Evolutionary conservation across 495 filamentous ascomycete genomes (phyloP).

Genomic region (Aspergillus taichungensis): DNA sequence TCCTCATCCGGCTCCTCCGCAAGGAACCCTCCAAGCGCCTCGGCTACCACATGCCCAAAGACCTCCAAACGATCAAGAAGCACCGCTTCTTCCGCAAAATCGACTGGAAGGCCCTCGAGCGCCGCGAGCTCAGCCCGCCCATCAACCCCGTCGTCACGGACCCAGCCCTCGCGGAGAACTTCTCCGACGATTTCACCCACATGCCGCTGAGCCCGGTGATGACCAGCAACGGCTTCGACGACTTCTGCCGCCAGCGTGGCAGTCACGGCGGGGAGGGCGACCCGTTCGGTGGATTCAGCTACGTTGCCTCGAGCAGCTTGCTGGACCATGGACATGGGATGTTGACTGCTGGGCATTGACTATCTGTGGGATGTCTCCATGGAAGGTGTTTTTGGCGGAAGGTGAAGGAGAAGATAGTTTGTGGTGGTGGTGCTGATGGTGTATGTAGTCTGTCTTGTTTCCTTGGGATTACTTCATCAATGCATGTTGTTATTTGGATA

Average conservation of each 20-base stretch:
- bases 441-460: too few species aligned
- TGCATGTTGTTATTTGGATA: too few species aligned
- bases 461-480: too few species aligned
- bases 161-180: constrained; percentile 93
- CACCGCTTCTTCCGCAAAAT: constrained; percentile 96
- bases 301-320: constrained; percentile 80
- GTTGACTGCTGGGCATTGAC: constrained; percentile 22
- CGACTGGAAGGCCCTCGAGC: constrained; percentile 77
- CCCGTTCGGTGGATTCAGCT: constrained; percentile 92
- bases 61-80: constrained; percentile 75
- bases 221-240: constrained; percentile 22
- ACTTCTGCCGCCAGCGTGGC: constrained; percentile 21
- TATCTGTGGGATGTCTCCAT: not conserved
- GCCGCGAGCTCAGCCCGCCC: constrained; percentile 70
- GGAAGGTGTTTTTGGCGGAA: too few species aligned
- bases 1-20: constrained; percentile 76
- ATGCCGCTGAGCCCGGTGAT: constrained; percentile 68
- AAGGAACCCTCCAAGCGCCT: constrained; percentile 87
- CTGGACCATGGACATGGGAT: constrained; percentile 49
- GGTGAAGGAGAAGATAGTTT: too few species aligned
- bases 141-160: constrained; percentile 90
- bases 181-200: constrained; percentile 77
- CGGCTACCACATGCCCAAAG: constrained; percentile 79
- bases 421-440: too few species aligned
- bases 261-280: constrained; percentile 43